These are phyloP conservation scores for Bryum argenteum DNA, from an alignment of 225 moss, liverwort and hornwort genomes.

Conservation along the genomic window DNA sequence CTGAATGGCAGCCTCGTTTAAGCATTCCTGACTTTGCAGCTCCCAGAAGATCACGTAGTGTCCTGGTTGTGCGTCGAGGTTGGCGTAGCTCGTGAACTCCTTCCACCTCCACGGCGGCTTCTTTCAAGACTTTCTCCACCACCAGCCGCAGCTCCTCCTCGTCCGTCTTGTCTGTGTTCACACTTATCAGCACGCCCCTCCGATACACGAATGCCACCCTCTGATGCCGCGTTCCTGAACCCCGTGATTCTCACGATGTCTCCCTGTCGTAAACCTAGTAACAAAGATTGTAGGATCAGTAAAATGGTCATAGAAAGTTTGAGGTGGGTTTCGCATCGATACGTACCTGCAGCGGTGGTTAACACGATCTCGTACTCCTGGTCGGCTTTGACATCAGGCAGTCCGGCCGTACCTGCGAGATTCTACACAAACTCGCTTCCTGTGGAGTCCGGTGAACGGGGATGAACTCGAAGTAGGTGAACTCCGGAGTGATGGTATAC, in stretches of 20 bases:
- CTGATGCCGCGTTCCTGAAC: slow-evolving; percentile 57
- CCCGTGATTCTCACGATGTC: slow-evolving; percentile 70
- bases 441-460: slow-evolving; percentile 18
- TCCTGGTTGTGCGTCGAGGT: slow-evolving; percentile 43
- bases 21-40: slow-evolving; percentile 26
- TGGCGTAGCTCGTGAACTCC: slow-evolving; percentile 58
- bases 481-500: slow-evolving; percentile 55
- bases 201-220: slow-evolving; percentile 58
- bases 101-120: slow-evolving; percentile 40
- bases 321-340: no score
- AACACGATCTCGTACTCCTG: slow-evolving; percentile 69
- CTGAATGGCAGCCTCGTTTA: neutral
- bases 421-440: slow-evolving; percentile 21
- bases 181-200: slow-evolving; percentile 46
- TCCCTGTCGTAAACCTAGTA: slow-evolving; percentile 29
- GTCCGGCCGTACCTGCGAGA: slow-evolving; percentile 37
- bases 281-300: no score
- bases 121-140: slow-evolving; percentile 39
- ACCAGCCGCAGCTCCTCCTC: slow-evolving; percentile 60
- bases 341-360: slow-evolving; percentile 60
- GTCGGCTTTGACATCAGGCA: slow-evolving; percentile 55
- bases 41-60: slow-evolving; percentile 65
- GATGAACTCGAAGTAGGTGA: slow-evolving; percentile 58
- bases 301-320: no score
- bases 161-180: slow-evolving; percentile 48